A percentile compares a stretch with the other conserved stretches of the same genome.
Conservation (phyloP, 1,284 basidiomycete species). For the Fomitopsis betulina region DNA sequence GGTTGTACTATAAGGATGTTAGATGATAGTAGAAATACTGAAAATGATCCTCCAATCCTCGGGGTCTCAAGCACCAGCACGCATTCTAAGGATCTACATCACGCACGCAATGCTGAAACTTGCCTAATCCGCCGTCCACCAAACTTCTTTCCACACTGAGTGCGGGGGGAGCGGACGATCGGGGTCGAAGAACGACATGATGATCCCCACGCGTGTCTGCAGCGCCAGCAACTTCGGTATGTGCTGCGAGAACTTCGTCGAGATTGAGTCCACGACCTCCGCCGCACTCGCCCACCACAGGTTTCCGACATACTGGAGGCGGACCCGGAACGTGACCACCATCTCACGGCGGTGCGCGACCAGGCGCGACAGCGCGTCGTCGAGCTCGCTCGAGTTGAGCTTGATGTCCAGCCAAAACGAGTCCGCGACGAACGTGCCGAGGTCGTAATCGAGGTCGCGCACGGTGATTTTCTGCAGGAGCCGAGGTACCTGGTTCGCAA, state of each 20-base stretch:
- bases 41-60: too few relatives aligned
- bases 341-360: background rate
- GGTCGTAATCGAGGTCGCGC: background rate
- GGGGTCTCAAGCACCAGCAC: too few relatives aligned
- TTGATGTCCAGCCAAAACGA: background rate
- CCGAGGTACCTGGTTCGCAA: background rate
- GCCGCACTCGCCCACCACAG: background rate
- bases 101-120: background rate
- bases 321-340: background rate
- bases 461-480: background rate
- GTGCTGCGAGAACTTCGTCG: background rate
- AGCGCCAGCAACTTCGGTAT: background rate
- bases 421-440: background rate
- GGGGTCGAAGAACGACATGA: background rate
- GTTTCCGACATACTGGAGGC: background rate
- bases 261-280: background rate
- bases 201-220: background rate
- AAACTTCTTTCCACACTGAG: background rate
- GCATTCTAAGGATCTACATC: too few relatives aligned
- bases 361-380: background rate
- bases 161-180: background rate
- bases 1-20: too few relatives aligned
- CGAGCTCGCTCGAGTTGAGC: background rate
- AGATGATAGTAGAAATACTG: too few relatives aligned
- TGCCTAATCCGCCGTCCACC: background rate